Percentiles rank a stretch among this genome's conserved stretches.
phyloP scores from a whole-genome alignment of 2,329 filamentous ascomycete species.

The Colletotrichum spinosum region DNA sequence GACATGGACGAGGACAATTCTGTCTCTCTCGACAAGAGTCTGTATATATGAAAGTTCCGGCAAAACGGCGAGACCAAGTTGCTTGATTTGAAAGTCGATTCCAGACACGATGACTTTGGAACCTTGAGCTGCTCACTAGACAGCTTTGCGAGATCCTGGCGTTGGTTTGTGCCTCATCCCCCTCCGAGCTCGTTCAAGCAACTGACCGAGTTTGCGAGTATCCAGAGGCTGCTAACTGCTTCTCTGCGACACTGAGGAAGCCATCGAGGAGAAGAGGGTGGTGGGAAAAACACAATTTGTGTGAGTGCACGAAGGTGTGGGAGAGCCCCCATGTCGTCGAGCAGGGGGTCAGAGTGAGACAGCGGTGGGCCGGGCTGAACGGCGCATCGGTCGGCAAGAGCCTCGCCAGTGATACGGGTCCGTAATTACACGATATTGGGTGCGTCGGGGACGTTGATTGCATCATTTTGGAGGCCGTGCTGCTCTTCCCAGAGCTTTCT shows the following conservation, averaged over 20 bases:
- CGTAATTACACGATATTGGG: conserved; percentile 36
- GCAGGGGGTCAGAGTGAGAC: conserved; percentile 39
- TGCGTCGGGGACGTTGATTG: conserved; percentile 29
- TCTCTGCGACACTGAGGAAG: conserved; percentile 4
- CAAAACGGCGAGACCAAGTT: too few species aligned
- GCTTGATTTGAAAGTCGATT: too few species aligned
- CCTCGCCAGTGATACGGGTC: conserved; percentile 36
- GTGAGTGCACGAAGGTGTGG: conserved; percentile 40
- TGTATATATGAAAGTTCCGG: too few species aligned
- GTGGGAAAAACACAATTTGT: conserved; percentile 27
- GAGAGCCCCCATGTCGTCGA: conserved; percentile 38
- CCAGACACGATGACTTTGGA: too few species aligned
- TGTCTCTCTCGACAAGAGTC: too few species aligned
- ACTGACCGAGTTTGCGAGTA: too few species aligned
- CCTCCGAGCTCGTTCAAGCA: too few species aligned
- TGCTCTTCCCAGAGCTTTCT: conserved; percentile 24
- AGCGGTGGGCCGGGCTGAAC: conserved; percentile 38
- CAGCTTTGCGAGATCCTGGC: too few species aligned
- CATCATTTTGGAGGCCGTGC: conserved; percentile 35
- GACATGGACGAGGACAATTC: conserved; percentile 1
- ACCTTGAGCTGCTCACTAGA: too few species aligned
- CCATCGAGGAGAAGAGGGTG: conserved; percentile 6
- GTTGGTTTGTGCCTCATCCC: too few species aligned
- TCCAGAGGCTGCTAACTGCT: background rate
- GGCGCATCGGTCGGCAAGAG: conserved; percentile 40